Conservation (phyloP, 306 rosid species). For the Inga oerstediana region DNA sequence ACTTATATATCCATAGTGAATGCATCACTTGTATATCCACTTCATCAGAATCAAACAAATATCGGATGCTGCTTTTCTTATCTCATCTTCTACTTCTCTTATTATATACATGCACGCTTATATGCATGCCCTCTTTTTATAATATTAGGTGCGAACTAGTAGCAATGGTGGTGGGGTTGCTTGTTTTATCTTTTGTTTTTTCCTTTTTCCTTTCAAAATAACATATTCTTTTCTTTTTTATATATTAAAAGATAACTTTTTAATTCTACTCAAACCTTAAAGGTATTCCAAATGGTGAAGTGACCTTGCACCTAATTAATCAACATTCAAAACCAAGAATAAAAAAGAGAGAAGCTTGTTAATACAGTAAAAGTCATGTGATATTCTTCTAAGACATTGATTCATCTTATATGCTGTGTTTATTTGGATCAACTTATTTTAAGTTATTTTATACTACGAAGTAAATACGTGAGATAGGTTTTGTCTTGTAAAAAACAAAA, state of each 20-base stretch:
- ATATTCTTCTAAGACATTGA: no score
- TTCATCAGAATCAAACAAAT: not conserved
- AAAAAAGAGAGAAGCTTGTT: no score
- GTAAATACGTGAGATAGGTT: no score
- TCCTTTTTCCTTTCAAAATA: no score
- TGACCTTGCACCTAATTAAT: not conserved
- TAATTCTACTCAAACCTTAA: no score
- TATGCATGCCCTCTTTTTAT: not conserved
- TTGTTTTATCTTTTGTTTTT: not conserved
- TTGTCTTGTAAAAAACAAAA: no score
- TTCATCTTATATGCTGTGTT: no score
- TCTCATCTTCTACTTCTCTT: conserved; percentile 48
- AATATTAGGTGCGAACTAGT: not conserved
- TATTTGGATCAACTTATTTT: no score
- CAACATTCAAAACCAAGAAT: not conserved
- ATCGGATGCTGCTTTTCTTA: conserved; percentile 14
- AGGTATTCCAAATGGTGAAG: not conserved
- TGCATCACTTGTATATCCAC: conserved; percentile 39
- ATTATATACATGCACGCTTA: conserved; percentile 9
- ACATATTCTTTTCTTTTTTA: no score
- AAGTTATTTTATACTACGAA: no score
- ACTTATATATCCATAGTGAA: no score
- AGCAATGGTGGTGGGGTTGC: not conserved
- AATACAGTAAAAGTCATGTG: no score
- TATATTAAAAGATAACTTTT: not conserved